Percentiles rank a stretch among this genome's conserved stretches.
Evolutionary conservation across 148 eudicot genomes (phyloP).

Genomic region (Rhododendron vialii): DNA sequence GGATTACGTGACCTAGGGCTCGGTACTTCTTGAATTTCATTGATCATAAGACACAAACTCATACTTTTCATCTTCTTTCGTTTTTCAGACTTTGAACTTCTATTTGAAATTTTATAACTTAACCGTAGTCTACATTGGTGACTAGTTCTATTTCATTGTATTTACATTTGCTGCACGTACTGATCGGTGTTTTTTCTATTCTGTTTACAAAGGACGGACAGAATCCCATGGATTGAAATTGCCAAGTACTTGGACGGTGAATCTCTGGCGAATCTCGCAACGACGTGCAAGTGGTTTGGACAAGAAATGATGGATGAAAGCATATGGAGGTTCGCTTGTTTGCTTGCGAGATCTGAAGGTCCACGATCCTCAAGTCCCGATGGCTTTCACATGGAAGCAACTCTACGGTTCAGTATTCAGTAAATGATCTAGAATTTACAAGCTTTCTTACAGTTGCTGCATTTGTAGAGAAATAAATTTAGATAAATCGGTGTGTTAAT

Average conservation of each 20-base stretch:
- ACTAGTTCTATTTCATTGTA: background rate
- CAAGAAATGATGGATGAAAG: constrained; percentile 57
- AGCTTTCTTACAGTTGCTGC: background rate
- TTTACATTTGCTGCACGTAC: background rate
- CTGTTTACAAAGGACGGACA: constrained; percentile 44
- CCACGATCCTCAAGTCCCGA: constrained; percentile 55
- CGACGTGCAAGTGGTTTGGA: constrained; percentile 75
- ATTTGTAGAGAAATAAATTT: background rate
- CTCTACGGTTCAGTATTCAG: constrained; percentile 76
- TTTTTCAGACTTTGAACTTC: background rate
- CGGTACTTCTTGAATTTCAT: background rate
- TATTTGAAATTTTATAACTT: background rate
- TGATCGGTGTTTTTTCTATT: background rate
- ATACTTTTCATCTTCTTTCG: background rate
- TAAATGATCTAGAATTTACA: constrained; percentile 17
- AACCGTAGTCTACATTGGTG: background rate
- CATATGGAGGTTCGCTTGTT: constrained; percentile 74
- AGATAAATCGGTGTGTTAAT: background rate
- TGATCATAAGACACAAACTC: background rate
- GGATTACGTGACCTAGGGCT: background rate
- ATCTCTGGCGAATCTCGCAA: constrained; percentile 66
- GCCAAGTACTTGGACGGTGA: constrained; percentile 77
- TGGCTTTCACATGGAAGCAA: constrained; percentile 57
- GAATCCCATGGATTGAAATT: constrained; percentile 74
- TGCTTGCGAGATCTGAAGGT: constrained; percentile 76